Evolutionary conservation across 305 asterid genomes (phyloP).

Genomic region (Withania somnifera): DNA sequence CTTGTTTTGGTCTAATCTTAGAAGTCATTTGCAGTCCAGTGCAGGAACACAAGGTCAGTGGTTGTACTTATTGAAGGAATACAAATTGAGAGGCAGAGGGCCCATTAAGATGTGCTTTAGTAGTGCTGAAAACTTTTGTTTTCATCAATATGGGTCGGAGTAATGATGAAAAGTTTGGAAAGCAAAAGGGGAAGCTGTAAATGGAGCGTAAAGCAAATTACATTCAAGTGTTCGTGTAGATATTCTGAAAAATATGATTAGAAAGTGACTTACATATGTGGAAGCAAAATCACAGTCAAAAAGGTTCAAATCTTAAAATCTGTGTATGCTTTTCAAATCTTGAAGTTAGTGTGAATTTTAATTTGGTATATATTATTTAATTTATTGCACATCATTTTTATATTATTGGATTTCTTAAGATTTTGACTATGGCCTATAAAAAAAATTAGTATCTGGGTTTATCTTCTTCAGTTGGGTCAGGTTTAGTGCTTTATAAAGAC

Average conservation of each 20-base stretch:
- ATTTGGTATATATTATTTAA: not conserved
- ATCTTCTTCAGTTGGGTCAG: not conserved
- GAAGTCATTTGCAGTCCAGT: not conserved
- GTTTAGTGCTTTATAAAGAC: not conserved
- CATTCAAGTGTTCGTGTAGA: constrained; percentile 17
- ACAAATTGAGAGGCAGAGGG: constrained; percentile 9
- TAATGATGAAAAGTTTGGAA: constrained; percentile 22
- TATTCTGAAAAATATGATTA: constrained; percentile 19
- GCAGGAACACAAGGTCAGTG: not conserved
- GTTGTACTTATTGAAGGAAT: not conserved
- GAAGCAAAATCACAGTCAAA: constrained; percentile 15
- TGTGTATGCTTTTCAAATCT: not conserved
- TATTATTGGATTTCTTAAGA: not conserved
- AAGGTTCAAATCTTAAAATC: constrained; percentile 4
- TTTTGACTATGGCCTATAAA: not conserved
- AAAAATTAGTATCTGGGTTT: not conserved
- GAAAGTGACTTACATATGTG: constrained; percentile 6
- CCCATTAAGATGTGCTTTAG: constrained; percentile 19
- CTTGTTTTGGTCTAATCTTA: not conserved
- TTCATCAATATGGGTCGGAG: constrained; percentile 26
- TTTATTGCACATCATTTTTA: not conserved
- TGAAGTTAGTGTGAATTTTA: not conserved
- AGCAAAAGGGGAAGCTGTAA: constrained; percentile 30
- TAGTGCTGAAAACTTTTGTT: constrained; percentile 19
- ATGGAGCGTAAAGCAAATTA: constrained; percentile 19